Percentiles rank a stretch among this genome's conserved stretches.
Evolutionary conservation across 176 grass and related monocot species (phyloP).

Genomic region (Musa schizocarpa): DNA sequence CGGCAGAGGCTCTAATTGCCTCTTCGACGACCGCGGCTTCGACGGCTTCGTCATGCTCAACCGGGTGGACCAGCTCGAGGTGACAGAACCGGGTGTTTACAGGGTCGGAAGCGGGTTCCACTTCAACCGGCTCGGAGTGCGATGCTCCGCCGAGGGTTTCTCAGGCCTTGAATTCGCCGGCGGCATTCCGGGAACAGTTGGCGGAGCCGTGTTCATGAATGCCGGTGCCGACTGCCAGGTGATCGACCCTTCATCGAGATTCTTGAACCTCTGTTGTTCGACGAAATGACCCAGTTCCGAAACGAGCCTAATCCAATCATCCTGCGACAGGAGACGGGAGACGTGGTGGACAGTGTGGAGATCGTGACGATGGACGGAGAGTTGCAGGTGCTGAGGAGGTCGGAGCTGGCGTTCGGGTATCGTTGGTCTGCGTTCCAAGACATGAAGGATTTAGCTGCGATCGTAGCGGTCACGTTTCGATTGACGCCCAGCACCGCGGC

Average conservation of each 20-base stretch:
- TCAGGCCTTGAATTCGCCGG: slow-evolving; percentile 19
- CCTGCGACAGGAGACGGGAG: not conserved
- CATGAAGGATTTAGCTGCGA: slow-evolving; percentile 17
- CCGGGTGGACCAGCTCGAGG: slow-evolving; percentile 9
- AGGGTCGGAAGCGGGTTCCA: slow-evolving; percentile 8
- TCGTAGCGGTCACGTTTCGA: slow-evolving; percentile 1
- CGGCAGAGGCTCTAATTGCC: slow-evolving; percentile 21
- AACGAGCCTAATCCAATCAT: not conserved
- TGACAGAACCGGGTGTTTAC: slow-evolving; percentile 13
- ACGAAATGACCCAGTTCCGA: not conserved
- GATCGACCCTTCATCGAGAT: not conserved
- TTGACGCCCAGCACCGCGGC: not conserved
- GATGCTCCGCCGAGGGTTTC: slow-evolving; percentile 11
- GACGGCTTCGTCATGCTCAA: slow-evolving; percentile 11
- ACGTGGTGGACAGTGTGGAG: slow-evolving; percentile 14
- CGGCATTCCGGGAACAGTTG: slow-evolving; percentile 12
- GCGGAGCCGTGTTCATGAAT: slow-evolving; percentile 20
- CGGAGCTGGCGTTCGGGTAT: slow-evolving; percentile 6
- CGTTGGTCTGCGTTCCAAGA: slow-evolving; percentile 18
- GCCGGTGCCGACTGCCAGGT: slow-evolving; percentile 15
- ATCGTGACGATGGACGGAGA: slow-evolving; percentile 12
- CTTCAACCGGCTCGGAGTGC: slow-evolving; percentile 9
- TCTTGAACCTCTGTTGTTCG: not conserved
- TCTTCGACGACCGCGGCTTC: slow-evolving; percentile 20
- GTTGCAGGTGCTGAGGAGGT: slow-evolving; percentile 4